phyloP scores from a whole-genome alignment of 1,139 yeast genomes.

The Scheffersomyces titani region DNA sequence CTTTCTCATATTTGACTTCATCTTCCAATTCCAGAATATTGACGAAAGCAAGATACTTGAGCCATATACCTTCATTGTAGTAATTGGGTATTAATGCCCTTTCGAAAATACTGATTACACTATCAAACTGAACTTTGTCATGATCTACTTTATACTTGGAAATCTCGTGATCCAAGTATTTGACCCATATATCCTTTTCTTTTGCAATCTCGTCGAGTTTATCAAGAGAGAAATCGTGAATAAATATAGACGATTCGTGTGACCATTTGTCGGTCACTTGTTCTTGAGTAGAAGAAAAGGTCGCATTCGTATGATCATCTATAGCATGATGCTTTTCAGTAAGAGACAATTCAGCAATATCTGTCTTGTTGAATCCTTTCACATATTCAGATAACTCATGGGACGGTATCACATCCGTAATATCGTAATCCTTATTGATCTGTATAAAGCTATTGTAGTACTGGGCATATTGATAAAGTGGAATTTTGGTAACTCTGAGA shows the following conservation, averaged over 20 bases:
- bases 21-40: slow-evolving; percentile 11
- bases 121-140: slow-evolving; percentile 6
- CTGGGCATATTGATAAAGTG: slow-evolving; percentile 70
- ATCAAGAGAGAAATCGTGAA: slow-evolving; percentile 43
- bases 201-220: slow-evolving; percentile 18
- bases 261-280: slow-evolving; percentile 61
- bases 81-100: slow-evolving; percentile 63
- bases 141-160: slow-evolving; percentile 1
- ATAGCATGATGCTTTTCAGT: slow-evolving; percentile 39
- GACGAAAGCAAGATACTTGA: slow-evolving; percentile 51
- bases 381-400: slow-evolving; percentile 21
- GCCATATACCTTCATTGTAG: slow-evolving; percentile 54
- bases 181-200: slow-evolving; percentile 51
- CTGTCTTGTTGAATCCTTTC: slow-evolving; percentile 21
- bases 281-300: slow-evolving; percentile 49
- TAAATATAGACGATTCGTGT: slow-evolving; percentile 54
- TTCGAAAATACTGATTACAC: slow-evolving; percentile 49
- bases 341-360: slow-evolving; percentile 23
- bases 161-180: slow-evolving; percentile 52
- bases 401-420: slow-evolving; percentile 32
- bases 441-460: slow-evolving; percentile 56
- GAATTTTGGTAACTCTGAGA: slow-evolving; percentile 47
- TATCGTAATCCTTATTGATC: slow-evolving; percentile 34
- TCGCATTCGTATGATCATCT: slow-evolving; percentile 41
- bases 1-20: slow-evolving; percentile 20